Conservation (phyloP, 1,139 yeast species). For the Blastobotrys aristatus region DNA sequence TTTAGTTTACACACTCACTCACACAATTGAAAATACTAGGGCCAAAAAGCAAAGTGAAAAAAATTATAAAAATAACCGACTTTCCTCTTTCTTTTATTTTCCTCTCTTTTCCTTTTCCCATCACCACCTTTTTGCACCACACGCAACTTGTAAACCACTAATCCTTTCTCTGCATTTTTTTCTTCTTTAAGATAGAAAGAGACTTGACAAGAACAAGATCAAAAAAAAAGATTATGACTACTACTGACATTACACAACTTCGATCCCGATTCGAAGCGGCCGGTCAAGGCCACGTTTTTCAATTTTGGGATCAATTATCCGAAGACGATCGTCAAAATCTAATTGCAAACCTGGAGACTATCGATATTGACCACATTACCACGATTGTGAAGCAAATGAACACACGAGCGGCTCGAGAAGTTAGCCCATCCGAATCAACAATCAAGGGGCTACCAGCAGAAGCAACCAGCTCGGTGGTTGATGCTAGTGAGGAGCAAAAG, state of each 20-base stretch:
- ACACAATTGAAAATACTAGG: neutral
- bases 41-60: neutral
- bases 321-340: constrained; percentile 28
- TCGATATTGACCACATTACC: constrained; percentile 36
- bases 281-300: constrained; percentile 42
- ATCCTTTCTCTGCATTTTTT: neutral
- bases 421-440: constrained; percentile 28
- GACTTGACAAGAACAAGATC: neutral
- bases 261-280: constrained; percentile 31
- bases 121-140: too few relatives aligned
- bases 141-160: too few relatives aligned
- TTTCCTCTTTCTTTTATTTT: constrained; percentile 2
- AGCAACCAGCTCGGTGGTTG: constrained; percentile 35
- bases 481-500: constrained; percentile 20
- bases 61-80: neutral
- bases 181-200: neutral
- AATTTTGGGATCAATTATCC: constrained; percentile 34
- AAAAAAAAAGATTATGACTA: constrained; percentile 19
- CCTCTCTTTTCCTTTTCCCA: neutral
- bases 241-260: constrained; percentile 24
- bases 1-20: neutral
- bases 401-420: constrained; percentile 15
- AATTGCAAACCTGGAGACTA: constrained; percentile 32
- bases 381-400: constrained; percentile 19
- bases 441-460: constrained; percentile 36